A percentile compares a stretch with the other conserved stretches of the same genome.
Evolutionary conservation across 257 asterid species (phyloP).

Genomic region (Agastache rugosa): DNA sequence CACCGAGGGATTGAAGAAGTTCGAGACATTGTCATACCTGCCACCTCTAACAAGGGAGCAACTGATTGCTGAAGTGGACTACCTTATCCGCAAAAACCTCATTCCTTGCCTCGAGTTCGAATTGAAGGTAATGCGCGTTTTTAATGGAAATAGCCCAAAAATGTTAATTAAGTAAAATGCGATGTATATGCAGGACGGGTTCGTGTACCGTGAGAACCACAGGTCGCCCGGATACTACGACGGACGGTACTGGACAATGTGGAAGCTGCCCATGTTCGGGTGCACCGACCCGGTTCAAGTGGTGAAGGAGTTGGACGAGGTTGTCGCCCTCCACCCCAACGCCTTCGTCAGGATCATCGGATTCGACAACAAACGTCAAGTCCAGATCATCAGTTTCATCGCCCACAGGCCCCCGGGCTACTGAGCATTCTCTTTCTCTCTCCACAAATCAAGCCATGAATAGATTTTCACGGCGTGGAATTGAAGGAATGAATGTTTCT

Average conservation of each 20-base stretch:
- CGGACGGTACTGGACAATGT: slow-evolving; percentile 64
- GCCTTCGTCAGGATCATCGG: slow-evolving; percentile 49
- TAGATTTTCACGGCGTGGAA: background rate
- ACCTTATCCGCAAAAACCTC: slow-evolving; percentile 43
- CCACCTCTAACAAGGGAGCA: slow-evolving; percentile 52
- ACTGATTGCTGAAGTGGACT: slow-evolving; percentile 44
- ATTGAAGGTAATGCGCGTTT: slow-evolving; percentile 29
- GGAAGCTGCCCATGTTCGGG: slow-evolving; percentile 58
- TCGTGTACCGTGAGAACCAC: slow-evolving; percentile 42
- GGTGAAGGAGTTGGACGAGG: slow-evolving; percentile 43
- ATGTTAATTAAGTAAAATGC: no score
- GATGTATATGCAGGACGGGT: slow-evolving; percentile 23
- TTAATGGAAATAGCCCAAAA: no score
- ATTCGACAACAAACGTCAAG: slow-evolving; percentile 31
- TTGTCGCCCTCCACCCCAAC: slow-evolving; percentile 28
- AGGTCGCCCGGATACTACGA: slow-evolving; percentile 58
- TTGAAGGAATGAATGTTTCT: background rate
- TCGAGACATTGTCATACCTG: slow-evolving; percentile 66
- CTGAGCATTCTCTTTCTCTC: slow-evolving; percentile 19
- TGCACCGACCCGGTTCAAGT: slow-evolving; percentile 50
- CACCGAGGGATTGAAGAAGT: slow-evolving; percentile 43
- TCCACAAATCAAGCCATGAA: slow-evolving; percentile 39
- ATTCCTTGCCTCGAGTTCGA: slow-evolving; percentile 68
- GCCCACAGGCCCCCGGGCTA: slow-evolving; percentile 24
- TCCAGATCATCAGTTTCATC: slow-evolving; percentile 29